Conservation (phyloP, 345 rosid species). For the Erodium maritimum region DNA sequence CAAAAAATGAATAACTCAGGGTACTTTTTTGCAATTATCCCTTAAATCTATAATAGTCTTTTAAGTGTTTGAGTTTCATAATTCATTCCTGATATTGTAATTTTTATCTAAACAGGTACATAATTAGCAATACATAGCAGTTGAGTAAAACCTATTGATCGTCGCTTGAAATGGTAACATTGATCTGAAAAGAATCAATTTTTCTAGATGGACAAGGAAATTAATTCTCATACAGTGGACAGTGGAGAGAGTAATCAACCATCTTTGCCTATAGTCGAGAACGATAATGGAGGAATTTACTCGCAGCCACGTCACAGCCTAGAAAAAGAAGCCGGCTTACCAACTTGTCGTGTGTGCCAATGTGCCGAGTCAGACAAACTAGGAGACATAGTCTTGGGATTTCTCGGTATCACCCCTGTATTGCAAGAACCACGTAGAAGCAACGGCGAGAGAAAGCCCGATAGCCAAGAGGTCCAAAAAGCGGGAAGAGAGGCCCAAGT, state of each 20-base stretch:
- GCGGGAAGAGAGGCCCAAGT: slow-evolving; percentile 32
- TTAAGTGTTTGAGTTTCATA: too few relatives aligned
- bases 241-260: slow-evolving; percentile 30
- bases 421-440: slow-evolving; percentile 27
- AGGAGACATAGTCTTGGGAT: slow-evolving; percentile 70
- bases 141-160: neutral
- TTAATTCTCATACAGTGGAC: slow-evolving; percentile 24
- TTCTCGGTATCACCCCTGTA: slow-evolving; percentile 57
- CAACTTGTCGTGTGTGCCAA: slow-evolving; percentile 90
- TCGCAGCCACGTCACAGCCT: slow-evolving; percentile 44
- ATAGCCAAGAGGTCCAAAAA: slow-evolving; percentile 20
- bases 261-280: slow-evolving; percentile 26
- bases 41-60: too few relatives aligned
- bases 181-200: neutral
- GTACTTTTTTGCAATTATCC: too few relatives aligned
- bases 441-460: slow-evolving; percentile 22
- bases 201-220: slow-evolving; percentile 52
- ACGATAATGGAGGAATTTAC: slow-evolving; percentile 24
- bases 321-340: slow-evolving; percentile 58
- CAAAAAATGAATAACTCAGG: too few relatives aligned
- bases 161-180: neutral
- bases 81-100: too few relatives aligned
- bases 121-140: too few relatives aligned
- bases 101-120: too few relatives aligned
- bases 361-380: slow-evolving; percentile 79